Conservation (phyloP, 2,329 filamentous ascomycete genomes). For the Penicillium sp. region DNA sequence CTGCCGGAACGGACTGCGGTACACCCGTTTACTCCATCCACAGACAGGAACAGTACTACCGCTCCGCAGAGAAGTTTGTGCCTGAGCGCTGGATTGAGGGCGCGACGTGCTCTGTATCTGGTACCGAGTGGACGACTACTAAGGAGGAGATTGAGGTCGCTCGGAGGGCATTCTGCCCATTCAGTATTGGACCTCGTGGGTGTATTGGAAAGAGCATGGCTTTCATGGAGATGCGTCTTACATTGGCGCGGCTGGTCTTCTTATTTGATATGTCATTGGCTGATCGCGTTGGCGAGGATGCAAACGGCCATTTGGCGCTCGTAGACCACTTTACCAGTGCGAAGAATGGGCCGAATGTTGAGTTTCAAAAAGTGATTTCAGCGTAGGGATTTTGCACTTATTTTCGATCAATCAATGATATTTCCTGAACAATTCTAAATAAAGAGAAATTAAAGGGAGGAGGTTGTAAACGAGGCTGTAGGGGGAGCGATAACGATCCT, state of each 20-base stretch:
- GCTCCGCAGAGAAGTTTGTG: constrained; percentile 58
- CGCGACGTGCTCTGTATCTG: constrained; percentile 39
- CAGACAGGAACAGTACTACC: constrained; percentile 65
- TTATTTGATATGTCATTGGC: constrained; percentile 41
- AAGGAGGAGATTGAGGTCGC: constrained; percentile 56
- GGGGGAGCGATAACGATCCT: neutral
- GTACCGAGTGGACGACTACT: constrained; percentile 41
- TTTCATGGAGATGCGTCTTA: constrained; percentile 44
- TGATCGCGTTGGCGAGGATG: constrained; percentile 36
- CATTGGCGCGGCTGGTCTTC: constrained; percentile 40
- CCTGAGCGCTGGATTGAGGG: constrained; percentile 67
- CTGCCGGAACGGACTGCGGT: constrained; percentile 62
- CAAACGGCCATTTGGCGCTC: constrained; percentile 35
- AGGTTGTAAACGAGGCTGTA: neutral
- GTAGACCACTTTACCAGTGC: constrained; percentile 42
- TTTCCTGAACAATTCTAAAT: neutral
- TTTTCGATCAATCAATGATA: neutral
- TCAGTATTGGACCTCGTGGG: constrained; percentile 43
- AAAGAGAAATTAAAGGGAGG: neutral
- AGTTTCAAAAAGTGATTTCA: constrained; percentile 20
- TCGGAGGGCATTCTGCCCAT: constrained; percentile 70
- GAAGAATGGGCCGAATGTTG: constrained; percentile 40
- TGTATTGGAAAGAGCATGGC: constrained; percentile 48
- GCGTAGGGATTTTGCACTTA: neutral
- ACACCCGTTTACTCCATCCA: constrained; percentile 69